Evolutionary conservation across 768 basidiomycete genomes (phyloP).

Genomic region (Mycena floridula): DNA sequence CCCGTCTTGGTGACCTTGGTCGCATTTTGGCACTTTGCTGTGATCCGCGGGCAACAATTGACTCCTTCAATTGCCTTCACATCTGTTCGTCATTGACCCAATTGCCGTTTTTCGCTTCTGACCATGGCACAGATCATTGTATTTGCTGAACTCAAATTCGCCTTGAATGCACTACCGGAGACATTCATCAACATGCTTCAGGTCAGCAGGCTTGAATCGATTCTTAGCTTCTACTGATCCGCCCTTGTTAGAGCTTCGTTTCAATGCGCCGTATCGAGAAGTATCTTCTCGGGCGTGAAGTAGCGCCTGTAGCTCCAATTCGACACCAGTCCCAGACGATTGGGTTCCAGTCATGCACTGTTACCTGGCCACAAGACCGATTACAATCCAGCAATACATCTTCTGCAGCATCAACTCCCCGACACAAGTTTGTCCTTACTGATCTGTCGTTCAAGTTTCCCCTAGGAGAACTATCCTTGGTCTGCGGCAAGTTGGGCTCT

Average conservation of each 20-base stretch:
- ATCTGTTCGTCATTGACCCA: constrained; percentile 42
- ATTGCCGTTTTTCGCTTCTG: no score
- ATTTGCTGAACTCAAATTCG: constrained; percentile 85
- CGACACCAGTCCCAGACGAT: constrained; percentile 51
- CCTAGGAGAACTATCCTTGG: constrained; percentile 66
- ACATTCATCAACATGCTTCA: constrained; percentile 89
- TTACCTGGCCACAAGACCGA: constrained; percentile 88
- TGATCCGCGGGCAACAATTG: constrained; percentile 59
- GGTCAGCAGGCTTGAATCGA: constrained; percentile 28
- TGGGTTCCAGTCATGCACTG: constrained; percentile 76
- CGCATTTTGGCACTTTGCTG: constrained; percentile 67
- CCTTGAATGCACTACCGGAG: constrained; percentile 83
- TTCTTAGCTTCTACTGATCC: neutral
- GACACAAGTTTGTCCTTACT: constrained; percentile 69
- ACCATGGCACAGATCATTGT: constrained; percentile 31
- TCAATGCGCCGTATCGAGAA: constrained; percentile 89
- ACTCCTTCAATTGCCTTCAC: constrained; percentile 87
- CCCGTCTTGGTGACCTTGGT: constrained; percentile 57
- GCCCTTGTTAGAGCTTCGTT: constrained; percentile 52
- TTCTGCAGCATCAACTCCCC: constrained; percentile 66
- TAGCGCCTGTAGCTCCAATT: constrained; percentile 55
- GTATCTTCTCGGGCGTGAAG: constrained; percentile 73
- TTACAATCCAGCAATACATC: constrained; percentile 5
- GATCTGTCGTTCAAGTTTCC: constrained; percentile 82
- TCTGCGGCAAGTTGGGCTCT: constrained; percentile 91